phyloP scores from a whole-genome alignment of 129 eudicot species.

The Centrapalus pauciflorus region DNA sequence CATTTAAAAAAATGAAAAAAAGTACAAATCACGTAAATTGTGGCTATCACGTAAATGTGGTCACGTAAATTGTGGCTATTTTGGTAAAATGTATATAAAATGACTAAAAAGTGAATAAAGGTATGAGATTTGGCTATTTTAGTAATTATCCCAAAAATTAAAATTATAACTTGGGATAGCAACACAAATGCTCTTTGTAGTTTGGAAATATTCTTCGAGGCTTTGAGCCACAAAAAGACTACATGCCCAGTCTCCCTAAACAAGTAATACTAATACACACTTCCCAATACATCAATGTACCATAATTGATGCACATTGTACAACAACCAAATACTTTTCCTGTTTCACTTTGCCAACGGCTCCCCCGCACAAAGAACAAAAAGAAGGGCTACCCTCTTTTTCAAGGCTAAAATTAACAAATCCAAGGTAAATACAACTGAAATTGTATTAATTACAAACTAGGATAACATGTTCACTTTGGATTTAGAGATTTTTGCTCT shows the following conservation, averaged over 20 bases:
- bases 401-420: not conserved
- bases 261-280: constrained; percentile 9
- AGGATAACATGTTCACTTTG: not conserved
- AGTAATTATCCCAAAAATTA: too few species aligned
- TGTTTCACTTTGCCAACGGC: constrained; percentile 21
- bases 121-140: too few species aligned
- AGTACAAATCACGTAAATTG: too few species aligned
- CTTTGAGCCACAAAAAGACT: constrained; percentile 15
- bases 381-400: not conserved
- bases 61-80: too few species aligned
- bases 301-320: not conserved
- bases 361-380: not conserved
- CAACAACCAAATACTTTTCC: constrained; percentile 1
- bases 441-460: not conserved
- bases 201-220: not conserved
- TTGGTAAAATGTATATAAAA: too few species aligned
- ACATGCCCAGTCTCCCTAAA: constrained; percentile 7
- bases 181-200: not conserved
- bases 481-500: not conserved
- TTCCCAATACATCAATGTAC: not conserved
- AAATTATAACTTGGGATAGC: not conserved
- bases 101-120: too few species aligned
- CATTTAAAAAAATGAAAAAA: too few species aligned
- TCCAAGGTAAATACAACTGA: constrained; percentile 10
- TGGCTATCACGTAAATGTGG: too few species aligned